Evolutionary conservation across 2,329 filamentous ascomycete genomes (phyloP), one percentile per base, ranked within the genome.

Genomic region (Volutella citrinella): DNA sequence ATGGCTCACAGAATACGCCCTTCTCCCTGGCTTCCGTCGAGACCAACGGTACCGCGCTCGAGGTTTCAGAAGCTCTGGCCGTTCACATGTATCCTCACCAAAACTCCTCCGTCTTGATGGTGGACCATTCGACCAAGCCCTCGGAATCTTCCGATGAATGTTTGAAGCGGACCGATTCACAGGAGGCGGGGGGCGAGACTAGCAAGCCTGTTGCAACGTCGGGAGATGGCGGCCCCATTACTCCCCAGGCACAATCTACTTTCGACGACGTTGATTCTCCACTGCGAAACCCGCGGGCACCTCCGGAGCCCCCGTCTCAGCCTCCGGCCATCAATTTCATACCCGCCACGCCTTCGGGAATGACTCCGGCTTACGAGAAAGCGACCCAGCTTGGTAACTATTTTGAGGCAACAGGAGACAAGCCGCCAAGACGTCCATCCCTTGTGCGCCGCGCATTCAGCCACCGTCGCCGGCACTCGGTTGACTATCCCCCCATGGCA

Each of bases 41-140:
- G 34, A 79, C 76, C n/a, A 74, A 65, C 22, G 72, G 68, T 20
- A 80, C 78, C n/a, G 79, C 74, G 4, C 66, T 69, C 5, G 78
- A 80, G 45, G 71, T 83, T 24, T 78, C 78, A 1, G 78, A 83
- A 59, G 79, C 79, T 20, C 61, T 74, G 52, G 76, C 75, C 23
- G 69, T 83, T 35, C 78, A 69, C 40, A 77, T 83, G 48, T 80
- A 74, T 45, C 70, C 74, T 14, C 79, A 83, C 43, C 77, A 82
- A 48, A 82, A 82, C 46, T 79, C 72, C 29, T 83, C 79, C 5
- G 61, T 83, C 10, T 55, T 81, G 25, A 69, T 82, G 58, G 73
- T 82, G 19, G 64, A 80, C 44, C 72, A 80, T 50, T 70, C 70
- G 9, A 65, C 62, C 25, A 72, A 66, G 51, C 69, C 68, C 16